These are phyloP conservation scores for Fusarium incarnatum DNA, from an alignment of 2,329 filamentous ascomycete genomes.

Conservation along the genomic window DNA sequence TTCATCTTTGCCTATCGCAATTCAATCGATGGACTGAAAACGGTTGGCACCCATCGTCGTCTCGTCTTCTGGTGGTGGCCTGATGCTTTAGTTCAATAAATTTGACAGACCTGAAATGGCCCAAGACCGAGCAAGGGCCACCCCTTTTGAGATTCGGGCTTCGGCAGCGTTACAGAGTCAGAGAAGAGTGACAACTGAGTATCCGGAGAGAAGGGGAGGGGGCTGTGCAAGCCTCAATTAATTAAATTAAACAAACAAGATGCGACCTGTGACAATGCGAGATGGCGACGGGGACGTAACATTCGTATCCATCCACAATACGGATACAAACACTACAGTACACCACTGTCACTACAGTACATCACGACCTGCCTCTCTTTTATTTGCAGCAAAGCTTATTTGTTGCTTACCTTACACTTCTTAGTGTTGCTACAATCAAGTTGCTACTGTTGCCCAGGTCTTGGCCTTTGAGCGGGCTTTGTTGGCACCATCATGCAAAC, in stretches of 20 bases:
- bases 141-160: conserved; percentile 19
- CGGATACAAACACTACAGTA: background rate
- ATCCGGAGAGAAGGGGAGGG: conserved; percentile 2
- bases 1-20: conserved; percentile 7
- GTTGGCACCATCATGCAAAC: background rate
- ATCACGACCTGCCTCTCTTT: background rate
- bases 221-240: conserved; percentile 41
- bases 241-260: conserved; percentile 42
- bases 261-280: conserved; percentile 32
- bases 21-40: background rate
- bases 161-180: conserved; percentile 33
- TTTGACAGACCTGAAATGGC: conserved; percentile 22
- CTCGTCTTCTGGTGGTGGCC: background rate
- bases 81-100: background rate
- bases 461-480: conserved; percentile 19
- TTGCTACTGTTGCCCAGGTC: conserved; percentile 4
- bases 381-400: conserved; percentile 1
- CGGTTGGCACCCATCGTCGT: background rate
- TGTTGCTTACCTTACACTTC: background rate
- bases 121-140: conserved; percentile 13
- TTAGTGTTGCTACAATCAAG: background rate
- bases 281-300: conserved; percentile 13
- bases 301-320: background rate
- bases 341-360: background rate
- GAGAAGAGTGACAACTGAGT: background rate